Percentiles rank a stretch among this genome's conserved stretches.
These are phyloP conservation scores for Melaleuca alternifolia DNA, from an alignment of 345 rosid species.

Conservation along the genomic window DNA sequence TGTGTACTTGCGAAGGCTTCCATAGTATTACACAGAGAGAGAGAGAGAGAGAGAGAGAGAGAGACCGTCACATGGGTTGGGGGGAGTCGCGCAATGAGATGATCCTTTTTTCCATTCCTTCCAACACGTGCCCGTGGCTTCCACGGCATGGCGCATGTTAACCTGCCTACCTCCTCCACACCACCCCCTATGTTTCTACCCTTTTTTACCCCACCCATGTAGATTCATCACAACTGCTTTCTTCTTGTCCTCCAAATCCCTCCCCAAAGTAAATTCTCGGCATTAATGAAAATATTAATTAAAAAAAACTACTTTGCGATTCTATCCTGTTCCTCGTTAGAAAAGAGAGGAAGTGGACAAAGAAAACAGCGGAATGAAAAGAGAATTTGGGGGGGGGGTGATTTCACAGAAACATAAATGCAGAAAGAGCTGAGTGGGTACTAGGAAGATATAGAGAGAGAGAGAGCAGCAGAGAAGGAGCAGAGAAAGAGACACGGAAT, in stretches of 20 bases:
- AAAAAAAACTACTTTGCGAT: not conserved
- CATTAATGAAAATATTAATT: not conserved
- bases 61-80: not conserved
- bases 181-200: not conserved
- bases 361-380: not conserved
- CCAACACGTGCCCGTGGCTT: conserved; percentile 2
- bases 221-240: no score
- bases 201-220: not conserved
- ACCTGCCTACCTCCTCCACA: not conserved
- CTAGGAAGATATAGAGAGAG: not conserved
- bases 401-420: not conserved
- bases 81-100: not conserved
- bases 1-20: not conserved
- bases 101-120: not conserved
- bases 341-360: not conserved
- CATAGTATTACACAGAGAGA: not conserved
- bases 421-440: not conserved
- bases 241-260: not conserved
- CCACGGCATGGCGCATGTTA: not conserved
- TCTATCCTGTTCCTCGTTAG: not conserved
- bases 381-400: not conserved
- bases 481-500: not conserved
- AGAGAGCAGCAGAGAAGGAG: not conserved
- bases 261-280: no score
- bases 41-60: not conserved